Percentiles rank a stretch among this genome's conserved stretches.
Conservation (phyloP, 306 rosid species). For the Cucumis melo region DNA sequence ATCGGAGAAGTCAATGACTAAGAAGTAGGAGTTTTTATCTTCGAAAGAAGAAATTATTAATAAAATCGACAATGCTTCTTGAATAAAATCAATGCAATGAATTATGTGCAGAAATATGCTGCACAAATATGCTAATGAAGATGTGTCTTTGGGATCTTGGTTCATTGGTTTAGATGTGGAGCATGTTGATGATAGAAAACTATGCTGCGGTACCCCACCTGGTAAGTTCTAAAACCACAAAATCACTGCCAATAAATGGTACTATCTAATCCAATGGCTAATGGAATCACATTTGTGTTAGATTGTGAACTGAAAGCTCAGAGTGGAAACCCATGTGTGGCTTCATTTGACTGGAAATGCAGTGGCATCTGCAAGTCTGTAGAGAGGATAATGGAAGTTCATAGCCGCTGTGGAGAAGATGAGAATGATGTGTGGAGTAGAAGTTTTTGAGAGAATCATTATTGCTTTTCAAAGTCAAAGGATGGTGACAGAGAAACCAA, state of each 20-base stretch:
- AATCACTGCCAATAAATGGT: neutral
- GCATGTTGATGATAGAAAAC: conserved; percentile 61
- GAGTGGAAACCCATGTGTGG: neutral
- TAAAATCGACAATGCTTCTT: neutral
- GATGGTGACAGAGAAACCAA: neutral
- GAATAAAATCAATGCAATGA: neutral
- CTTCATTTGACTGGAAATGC: conserved; percentile 6
- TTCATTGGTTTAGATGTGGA: conserved; percentile 83
- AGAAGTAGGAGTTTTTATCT: neutral
- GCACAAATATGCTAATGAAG: conserved; percentile 88
- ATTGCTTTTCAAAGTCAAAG: neutral
- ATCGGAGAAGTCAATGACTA: neutral
- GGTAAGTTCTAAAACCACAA: conserved; percentile 24
- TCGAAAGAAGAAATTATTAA: neutral
- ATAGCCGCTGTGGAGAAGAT: neutral
- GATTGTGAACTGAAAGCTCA: conserved; percentile 17
- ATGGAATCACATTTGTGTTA: conserved; percentile 1
- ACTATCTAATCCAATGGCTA: neutral
- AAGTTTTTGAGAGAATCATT: neutral
- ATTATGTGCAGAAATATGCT: conserved; percentile 45
- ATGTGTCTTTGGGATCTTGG: conserved; percentile 88
- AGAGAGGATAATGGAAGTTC: conserved; percentile 1
- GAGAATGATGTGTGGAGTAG: conserved; percentile 1
- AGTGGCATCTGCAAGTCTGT: conserved; percentile 2
- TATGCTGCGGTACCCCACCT: conserved; percentile 88